These are phyloP conservation scores for Uronychia binucleata DNA, from an alignment of 73 alveolate genomes.

Conservation along the genomic window DNA sequence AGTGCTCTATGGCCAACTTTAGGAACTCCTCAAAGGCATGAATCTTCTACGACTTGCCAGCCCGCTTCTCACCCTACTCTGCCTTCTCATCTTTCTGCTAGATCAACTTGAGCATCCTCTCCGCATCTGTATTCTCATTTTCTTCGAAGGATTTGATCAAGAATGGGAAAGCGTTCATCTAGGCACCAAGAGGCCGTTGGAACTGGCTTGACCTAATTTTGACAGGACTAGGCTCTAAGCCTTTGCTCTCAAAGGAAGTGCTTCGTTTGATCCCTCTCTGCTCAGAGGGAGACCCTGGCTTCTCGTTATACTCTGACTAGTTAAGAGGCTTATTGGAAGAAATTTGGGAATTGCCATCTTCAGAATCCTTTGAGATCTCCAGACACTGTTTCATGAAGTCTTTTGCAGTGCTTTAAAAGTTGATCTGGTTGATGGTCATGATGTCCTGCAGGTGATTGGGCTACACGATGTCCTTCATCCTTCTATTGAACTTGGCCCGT, in stretches of 20 bases:
- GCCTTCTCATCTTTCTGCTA: no score
- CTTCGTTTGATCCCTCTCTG: neutral
- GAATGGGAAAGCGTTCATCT: neutral
- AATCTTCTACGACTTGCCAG: neutral
- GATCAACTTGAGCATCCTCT: no score
- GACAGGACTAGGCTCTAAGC: no score
- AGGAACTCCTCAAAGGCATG: neutral
- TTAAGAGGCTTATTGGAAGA: neutral
- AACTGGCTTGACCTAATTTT: no score
- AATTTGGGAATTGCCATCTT: neutral
- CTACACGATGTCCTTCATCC: neutral
- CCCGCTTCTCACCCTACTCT: no score
- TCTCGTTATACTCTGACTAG: neutral
- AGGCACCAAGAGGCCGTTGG: no score
- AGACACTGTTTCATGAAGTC: neutral
- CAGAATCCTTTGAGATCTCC: neutral
- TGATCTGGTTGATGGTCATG: slow-evolving; percentile 2
- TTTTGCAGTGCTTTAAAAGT: neutral
- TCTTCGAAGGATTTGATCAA: neutral
- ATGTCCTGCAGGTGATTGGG: neutral
- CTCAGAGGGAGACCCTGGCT: neutral
- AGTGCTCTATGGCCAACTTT: neutral
- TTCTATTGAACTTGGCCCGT: neutral
- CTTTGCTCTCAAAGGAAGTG: neutral
- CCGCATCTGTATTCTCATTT: no score